A percentile compares a stretch with the other conserved stretches of the same genome.
These are phyloP conservation scores for Guyanaporus albipodus DNA, from an alignment of 768 basidiomycete genomes.

Conservation along the genomic window DNA sequence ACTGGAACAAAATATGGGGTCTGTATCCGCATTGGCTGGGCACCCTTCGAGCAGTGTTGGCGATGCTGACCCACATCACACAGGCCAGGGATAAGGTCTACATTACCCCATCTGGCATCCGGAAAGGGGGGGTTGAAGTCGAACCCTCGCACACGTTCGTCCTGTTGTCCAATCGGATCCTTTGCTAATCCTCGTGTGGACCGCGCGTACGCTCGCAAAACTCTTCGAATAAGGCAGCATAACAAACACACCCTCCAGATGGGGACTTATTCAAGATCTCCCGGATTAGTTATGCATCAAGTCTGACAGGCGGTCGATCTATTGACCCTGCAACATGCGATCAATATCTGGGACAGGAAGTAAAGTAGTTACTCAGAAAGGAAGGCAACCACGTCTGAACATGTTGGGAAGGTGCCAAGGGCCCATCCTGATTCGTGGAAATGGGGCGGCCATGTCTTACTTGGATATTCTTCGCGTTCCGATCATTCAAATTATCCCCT, in stretches of 20 bases:
- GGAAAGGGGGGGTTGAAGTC: constrained; percentile 89
- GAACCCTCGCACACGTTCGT: constrained; percentile 81
- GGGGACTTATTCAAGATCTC: constrained; percentile 72
- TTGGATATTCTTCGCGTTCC: no score
- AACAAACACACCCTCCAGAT: constrained; percentile 77
- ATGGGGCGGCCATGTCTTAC: constrained; percentile 72
- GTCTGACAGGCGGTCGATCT: neutral
- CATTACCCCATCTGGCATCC: constrained; percentile 86
- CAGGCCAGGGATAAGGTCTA: constrained; percentile 66
- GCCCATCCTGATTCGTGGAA: constrained; percentile 75
- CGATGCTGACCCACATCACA: neutral
- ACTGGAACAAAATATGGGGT: constrained; percentile 86
- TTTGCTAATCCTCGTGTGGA: constrained; percentile 62
- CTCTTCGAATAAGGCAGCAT: constrained; percentile 85
- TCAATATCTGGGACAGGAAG: constrained; percentile 37
- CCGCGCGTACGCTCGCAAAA: constrained; percentile 88
- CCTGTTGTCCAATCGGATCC: constrained; percentile 59
- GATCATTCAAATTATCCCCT: no score
- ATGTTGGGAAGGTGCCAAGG: constrained; percentile 73
- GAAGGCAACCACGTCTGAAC: neutral
- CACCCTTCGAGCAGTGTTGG: neutral
- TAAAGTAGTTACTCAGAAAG: neutral
- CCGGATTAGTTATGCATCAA: constrained; percentile 57
- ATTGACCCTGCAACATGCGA: neutral
- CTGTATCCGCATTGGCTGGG: constrained; percentile 65